Percentiles rank a stretch among this genome's conserved stretches.
Conservation (phyloP, 1,284 basidiomycete genomes). For the Moesziomyces globuligerus region DNA sequence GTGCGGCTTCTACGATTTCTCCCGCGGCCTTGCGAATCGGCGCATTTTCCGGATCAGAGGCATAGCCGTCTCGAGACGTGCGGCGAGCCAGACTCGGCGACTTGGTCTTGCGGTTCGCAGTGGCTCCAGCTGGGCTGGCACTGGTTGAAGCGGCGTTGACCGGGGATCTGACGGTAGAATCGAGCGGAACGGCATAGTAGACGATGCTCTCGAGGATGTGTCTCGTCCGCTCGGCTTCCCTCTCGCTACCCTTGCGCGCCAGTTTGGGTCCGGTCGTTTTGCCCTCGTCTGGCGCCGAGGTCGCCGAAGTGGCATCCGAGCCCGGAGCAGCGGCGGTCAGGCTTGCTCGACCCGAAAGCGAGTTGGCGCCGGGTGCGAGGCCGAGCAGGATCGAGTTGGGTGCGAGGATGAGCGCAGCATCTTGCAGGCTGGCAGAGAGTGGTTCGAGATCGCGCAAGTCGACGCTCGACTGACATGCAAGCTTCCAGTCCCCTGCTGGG, state of each 20-base stretch:
- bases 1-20: not conserved
- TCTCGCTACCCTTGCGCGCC: conserved; percentile 20
- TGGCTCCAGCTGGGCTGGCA: not conserved
- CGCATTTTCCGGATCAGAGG: conserved; percentile 40
- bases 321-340: not conserved
- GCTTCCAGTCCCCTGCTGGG: conserved; percentile 20
- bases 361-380: conserved; percentile 34
- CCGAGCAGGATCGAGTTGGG: conserved; percentile 43
- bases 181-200: conserved; percentile 32
- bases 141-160: not conserved
- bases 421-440: conserved; percentile 22
- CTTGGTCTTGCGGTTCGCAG: not conserved
- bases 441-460: conserved; percentile 40
- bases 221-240: conserved; percentile 26
- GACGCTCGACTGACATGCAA: conserved; percentile 18
- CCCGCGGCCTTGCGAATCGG: conserved; percentile 6
- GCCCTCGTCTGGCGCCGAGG: not conserved
- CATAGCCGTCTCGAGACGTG: conserved; percentile 26
- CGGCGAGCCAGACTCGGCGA: conserved; percentile 16
- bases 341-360: conserved; percentile 26
- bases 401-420: conserved; percentile 10
- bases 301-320: not conserved
- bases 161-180: not conserved
- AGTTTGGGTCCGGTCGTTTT: conserved; percentile 11
- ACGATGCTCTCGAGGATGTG: conserved; percentile 32